A percentile compares a stretch with the other conserved stretches of the same genome.
These are phyloP conservation scores for Annulohypoxylon nitens DNA, from an alignment of 495 filamentous ascomycete genomes.

Conservation along the genomic window DNA sequence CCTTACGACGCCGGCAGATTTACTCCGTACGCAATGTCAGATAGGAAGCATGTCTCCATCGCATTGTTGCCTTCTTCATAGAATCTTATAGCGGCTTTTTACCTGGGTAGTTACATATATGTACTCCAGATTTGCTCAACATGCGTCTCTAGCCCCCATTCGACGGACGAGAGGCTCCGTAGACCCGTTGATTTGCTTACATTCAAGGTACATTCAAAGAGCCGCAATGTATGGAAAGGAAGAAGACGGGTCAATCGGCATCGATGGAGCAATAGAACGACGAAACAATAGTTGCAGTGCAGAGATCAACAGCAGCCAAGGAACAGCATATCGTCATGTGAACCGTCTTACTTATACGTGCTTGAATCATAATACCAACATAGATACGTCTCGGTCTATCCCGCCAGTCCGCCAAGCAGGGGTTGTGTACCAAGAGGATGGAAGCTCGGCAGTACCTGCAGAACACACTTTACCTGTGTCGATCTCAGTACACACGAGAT, in stretches of 20 bases:
- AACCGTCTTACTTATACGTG: neutral
- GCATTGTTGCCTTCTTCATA: slow-evolving; percentile 25
- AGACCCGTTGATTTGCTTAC: slow-evolving; percentile 3
- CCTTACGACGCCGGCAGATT: slow-evolving; percentile 37
- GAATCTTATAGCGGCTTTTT: neutral
- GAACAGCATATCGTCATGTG: slow-evolving; percentile 21
- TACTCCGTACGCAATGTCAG: neutral
- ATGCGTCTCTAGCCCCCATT: slow-evolving; percentile 16
- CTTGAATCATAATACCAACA: neutral
- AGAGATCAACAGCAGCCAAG: slow-evolving; percentile 9
- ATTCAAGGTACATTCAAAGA: slow-evolving; percentile 27
- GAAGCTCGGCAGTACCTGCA: slow-evolving; percentile 43
- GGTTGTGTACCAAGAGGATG: slow-evolving; percentile 29
- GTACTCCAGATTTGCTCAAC: slow-evolving; percentile 14
- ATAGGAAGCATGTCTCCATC: slow-evolving; percentile 17
- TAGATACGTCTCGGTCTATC: slow-evolving; percentile 17
- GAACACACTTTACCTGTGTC: slow-evolving; percentile 29
- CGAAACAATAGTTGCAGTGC: neutral
- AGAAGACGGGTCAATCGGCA: slow-evolving; percentile 24
- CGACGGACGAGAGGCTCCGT: slow-evolving; percentile 23
- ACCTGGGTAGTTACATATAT: neutral
- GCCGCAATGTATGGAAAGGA: neutral
- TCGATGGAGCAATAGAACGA: slow-evolving; percentile 8
- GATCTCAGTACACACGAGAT: slow-evolving; percentile 30
- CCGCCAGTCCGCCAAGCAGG: slow-evolving; percentile 14